These are phyloP conservation scores for Fusarium temperatum DNA, from an alignment of 2,329 filamentous ascomycete species.

Conservation along the genomic window DNA sequence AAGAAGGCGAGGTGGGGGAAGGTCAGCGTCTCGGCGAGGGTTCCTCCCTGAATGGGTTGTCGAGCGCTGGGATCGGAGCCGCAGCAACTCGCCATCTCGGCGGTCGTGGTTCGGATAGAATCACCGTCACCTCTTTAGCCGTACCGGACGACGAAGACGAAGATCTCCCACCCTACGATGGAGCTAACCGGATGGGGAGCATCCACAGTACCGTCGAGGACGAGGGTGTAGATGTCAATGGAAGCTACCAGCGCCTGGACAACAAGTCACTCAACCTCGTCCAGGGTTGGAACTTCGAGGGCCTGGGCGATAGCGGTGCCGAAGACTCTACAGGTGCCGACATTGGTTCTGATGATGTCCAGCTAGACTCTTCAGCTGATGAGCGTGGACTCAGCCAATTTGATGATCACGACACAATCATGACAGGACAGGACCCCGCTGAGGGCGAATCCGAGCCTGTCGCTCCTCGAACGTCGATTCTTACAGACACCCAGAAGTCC, in stretches of 20 bases:
- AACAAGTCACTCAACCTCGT: constrained; percentile 46
- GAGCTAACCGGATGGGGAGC: constrained; percentile 27
- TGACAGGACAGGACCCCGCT: constrained; percentile 35
- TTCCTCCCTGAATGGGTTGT: constrained; percentile 90
- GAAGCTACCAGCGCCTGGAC: constrained; percentile 44
- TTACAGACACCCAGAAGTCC: constrained; percentile 45
- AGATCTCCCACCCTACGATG: constrained; percentile 47
- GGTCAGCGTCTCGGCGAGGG: constrained; percentile 82
- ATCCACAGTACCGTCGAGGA: constrained; percentile 59
- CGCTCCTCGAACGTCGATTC: constrained; percentile 21
- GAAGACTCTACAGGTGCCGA: constrained; percentile 49
- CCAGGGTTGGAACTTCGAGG: constrained; percentile 59
- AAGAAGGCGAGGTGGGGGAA: constrained; percentile 73
- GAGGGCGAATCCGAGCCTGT: constrained; percentile 23
- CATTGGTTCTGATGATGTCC: constrained; percentile 55
- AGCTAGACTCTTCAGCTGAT: constrained; percentile 53
- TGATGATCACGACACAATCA: constrained; percentile 45
- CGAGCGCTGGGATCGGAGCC: constrained; percentile 84
- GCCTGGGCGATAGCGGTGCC: constrained; percentile 45
- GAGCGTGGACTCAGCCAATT: constrained; percentile 40
- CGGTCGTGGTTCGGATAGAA: constrained; percentile 63
- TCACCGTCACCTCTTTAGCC: constrained; percentile 42
- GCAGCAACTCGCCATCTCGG: constrained; percentile 76
- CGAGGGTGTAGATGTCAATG: constrained; percentile 55
- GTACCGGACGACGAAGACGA: constrained; percentile 44